These are phyloP conservation scores for Solanum hybrid DNA, from an alignment of 305 asterid species.

Conservation along the genomic window DNA sequence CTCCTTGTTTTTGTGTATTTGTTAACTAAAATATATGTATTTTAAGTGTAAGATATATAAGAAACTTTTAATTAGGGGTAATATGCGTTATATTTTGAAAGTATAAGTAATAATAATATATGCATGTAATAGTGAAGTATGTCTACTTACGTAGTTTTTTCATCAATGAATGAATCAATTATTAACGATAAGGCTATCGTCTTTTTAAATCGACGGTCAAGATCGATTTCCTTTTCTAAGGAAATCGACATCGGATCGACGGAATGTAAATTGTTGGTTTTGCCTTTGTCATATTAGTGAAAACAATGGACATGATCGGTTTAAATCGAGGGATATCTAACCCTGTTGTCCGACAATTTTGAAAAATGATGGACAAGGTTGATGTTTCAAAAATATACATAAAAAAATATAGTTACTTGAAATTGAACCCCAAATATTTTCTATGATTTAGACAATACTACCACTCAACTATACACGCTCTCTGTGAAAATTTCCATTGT, in stretches of 20 bases:
- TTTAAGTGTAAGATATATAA: background rate
- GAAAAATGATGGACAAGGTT: no score
- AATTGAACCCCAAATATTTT: background rate
- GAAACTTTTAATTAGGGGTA: no score
- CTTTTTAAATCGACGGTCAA: background rate
- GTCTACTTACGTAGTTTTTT: background rate
- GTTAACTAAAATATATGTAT: background rate
- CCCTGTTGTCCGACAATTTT: background rate
- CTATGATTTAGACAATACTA: background rate
- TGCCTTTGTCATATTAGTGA: background rate
- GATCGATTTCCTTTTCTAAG: no score
- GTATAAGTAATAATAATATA: no score
- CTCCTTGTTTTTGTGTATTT: background rate
- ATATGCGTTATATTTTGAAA: no score
- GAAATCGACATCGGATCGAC: background rate
- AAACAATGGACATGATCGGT: background rate
- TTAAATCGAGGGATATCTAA: no score
- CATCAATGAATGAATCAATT: no score
- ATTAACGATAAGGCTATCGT: background rate
- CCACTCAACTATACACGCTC: background rate
- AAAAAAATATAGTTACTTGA: background rate
- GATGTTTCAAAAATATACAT: background rate
- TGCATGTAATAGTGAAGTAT: no score
- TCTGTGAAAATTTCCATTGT: no score
- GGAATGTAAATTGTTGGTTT: background rate